Evolutionary conservation across 331 rosid species (phyloP), one percentile per base, ranked within the genome.

Genomic region (Phaseolus coccineus): DNA sequence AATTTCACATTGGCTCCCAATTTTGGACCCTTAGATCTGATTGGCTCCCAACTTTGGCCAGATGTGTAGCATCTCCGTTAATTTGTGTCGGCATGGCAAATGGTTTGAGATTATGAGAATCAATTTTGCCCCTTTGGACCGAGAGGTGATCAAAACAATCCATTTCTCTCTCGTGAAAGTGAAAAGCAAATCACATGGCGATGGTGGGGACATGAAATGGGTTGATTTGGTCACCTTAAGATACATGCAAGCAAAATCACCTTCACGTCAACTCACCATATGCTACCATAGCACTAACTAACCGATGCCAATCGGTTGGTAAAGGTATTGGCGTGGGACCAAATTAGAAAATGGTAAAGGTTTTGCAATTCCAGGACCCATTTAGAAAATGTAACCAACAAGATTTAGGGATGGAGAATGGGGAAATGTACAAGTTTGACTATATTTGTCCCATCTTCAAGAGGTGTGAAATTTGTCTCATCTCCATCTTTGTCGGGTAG

Each of bases 231-330:
- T 50, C 61, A 30, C 61, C 33, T 42, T 73, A 25, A 25, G 35
- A 46, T 30, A 44, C 19, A 7, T n/a, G 10, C 71, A 44, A 63
- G 57, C 59, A 46, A 57, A 73, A 62, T 65, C 44, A 16, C 51
- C 8, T 39, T 51, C 73, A 22, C 40, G 35, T 61, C 35, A 30
- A 47, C 47, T 61, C 59, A 35, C 35, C 37, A 76, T 76, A 65
- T 37, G 56, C 53, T 50, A 64, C 53, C 80, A n/a, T 40, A 62
- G 37, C 37, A 47, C 62, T n/a, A 75, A 50, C 39, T 64, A 63
- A 48, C 19, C 16, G 52, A 31, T 64, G 73, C 80, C 50, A 33
- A 35, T 11, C 62, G 62, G 71, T 63, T 62, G 8, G 46, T 30
- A 3, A 30, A 62, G 39, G 72, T 63, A 40, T 33, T 27, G 27